Base-by-base conservation (phyloP, 2,329 filamentous ascomycete genomes). In the Pseudopyricularia cyperi region DNA sequence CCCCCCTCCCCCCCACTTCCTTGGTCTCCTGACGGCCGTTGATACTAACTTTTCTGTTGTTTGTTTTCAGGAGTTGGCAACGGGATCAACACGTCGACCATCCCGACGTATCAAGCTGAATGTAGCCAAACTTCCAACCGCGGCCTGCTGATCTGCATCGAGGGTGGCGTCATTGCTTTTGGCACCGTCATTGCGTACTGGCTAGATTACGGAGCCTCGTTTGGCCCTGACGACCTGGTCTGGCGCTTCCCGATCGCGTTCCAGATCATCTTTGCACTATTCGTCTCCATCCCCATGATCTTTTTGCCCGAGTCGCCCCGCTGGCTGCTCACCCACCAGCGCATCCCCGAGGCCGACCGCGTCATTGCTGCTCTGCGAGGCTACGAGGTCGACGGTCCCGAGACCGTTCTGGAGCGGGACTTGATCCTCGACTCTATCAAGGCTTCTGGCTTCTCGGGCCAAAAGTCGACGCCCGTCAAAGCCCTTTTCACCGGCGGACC, bases 381-480 rank as follows among this genome's bases (percentile, higher is more conserved):
- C 48, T 35, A 46, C 32, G 60, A 62, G 35, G 65, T 63, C 44
- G 65, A 68, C 50, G 72, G 77, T 65, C 66, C 58, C 11, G 75
- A 83, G 59, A 81, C 80, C 3, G 70, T 74, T 46, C 60, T 74
- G 11, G 78, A 86, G 65, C 74, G 76, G 52, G 73, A 77, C 53
- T 67, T 82, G 53, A 82, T 83, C 53, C 68, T 81, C 35, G 80
- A 84, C 59, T 80, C 76, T 1, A 79, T 85, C 39, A 51, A 46
- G 39, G 77, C 77, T 44, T 75, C 72, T 24, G 75, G 72, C 28
- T 68, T 67, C 53, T 63, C 62, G 37, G 68, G 68, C 39, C 64
- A 68, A 55, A 71, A 70, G 67, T 68, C 63, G 57, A 74, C 71
- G 0, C 71, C 71, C 0, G 61, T 75, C 61, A 76, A 72, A 56